Evolutionary conservation across 2,329 filamentous ascomycete genomes (phyloP), one percentile per base, ranked within the genome.

Genomic region (Colletotrichum tropicicola): DNA sequence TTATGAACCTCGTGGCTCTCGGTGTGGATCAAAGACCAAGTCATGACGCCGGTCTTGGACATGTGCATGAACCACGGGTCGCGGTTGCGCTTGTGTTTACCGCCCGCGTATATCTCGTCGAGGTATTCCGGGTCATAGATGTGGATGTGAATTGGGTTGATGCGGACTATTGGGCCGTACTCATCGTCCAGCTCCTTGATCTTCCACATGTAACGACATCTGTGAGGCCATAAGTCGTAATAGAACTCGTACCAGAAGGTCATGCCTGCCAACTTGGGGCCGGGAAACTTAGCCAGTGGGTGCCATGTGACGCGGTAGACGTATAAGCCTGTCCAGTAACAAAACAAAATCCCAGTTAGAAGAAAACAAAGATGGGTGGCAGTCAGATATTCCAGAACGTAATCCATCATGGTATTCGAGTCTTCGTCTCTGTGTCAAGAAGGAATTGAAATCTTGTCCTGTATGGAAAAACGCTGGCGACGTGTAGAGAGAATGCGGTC

Each of bases 81-180:
- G 4, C 51, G 49, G 57, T 66, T 44, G 7, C 54, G 47, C 56
- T 23, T 21, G 6, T 37, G 45, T 1, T 59, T 35, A 7, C 41
- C 41, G 17, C 44, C 41, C 6, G 55, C 59, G 54, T 72, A 73
- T 23, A 73, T 52, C 17, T 47, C 55, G 35, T 75, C 66, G 30
- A 71, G 73, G 49, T 69, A 73, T 5, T 65, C 65, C 0, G 72
- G 67, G 51, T 76, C 72, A 5, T 68, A 47, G 41, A 77, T 69
- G 56, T 73, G 70, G 1, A 77, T 59, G 53, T 74, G 70, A 45
- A 68, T 44, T 5, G 78, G 78, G 61, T 71, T 77, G 66, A 80
- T 80, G 37, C 79, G 77, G 47, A 80, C 70, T 43, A 81, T 77
- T 6, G 74, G 73, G 6, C 66, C 68, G 37, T 69, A 69, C 25